Evolutionary conservation across 83 land plant genomes (phyloP), one percentile per base, ranked within the genome.

Genomic region (Picea abies): DNA sequence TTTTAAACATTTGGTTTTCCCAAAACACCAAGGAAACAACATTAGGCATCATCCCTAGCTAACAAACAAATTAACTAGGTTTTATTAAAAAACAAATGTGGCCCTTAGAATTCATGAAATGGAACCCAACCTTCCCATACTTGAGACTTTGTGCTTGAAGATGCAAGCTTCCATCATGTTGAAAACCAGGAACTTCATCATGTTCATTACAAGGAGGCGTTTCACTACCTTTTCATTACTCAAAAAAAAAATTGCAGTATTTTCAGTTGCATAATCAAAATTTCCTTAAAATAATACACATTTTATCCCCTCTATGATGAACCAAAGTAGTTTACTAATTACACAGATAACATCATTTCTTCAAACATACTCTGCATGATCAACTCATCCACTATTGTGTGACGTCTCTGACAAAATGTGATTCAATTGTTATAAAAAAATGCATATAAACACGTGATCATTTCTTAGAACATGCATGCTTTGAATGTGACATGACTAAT

Each of bases 331-430:
- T 5, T 32, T 11, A 52, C 66, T n/a, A 80, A 94, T 92, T 90
- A 97, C 99, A 91, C 99, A 96, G 61, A 97, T 86, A 8, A 97
- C 89, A 86, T 97, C 98, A 86, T 90, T 87, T 97, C 99, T 84
- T 89, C 93, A 91, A 91, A 96, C 26, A 97, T 81, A 60, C 81
- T 87, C 39, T 98, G 90, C 98, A 96, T 96, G 84, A 92, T 96
- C 78, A 97, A 94, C 84, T 97, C 99, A 85, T 96, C 98, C 61
- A 92, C 83, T 22, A 93, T 96, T 65, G 99, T 96, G 79, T 96
- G 84, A 78, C 97, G 80, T 77, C 98, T 94, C 98, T 95, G 87
- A 75, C 47, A 83, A 85, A 23, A 76, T 76, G 78, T 52, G 15
- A 47, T 10, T 76, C 61, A 52, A 11, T 15, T 1, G 12, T 73